Conservation (phyloP, 164 flowering plant species). For the Vitis labrusca region DNA sequence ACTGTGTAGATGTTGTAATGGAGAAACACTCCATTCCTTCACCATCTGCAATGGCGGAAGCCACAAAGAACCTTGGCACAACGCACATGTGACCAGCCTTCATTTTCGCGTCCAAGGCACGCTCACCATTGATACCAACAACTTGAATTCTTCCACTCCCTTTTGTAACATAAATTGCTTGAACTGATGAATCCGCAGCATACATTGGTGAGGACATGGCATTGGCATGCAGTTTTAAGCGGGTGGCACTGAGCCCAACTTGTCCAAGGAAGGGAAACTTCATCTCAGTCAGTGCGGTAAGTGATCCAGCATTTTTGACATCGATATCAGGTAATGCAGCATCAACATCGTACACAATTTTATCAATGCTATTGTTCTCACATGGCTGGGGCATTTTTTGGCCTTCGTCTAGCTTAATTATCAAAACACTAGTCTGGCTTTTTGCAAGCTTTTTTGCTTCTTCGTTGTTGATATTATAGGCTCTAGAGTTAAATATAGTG, state of each 20-base stretch:
- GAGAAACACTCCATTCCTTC: conserved; percentile 39
- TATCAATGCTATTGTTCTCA: neutral
- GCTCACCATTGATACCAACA: conserved; percentile 27
- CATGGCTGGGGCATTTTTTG: conserved; percentile 15
- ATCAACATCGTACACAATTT: conserved; percentile 9
- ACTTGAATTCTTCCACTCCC: conserved; percentile 33
- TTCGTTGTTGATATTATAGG: conserved; percentile 6
- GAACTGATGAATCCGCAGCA: conserved; percentile 14
- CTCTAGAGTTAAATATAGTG: conserved; percentile 12
- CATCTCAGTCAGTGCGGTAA: conserved; percentile 7
- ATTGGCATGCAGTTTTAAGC: conserved; percentile 20
- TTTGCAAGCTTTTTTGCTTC: conserved; percentile 18
- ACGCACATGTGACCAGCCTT: conserved; percentile 26
- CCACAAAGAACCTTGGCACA: conserved; percentile 37
- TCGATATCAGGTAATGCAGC: conserved; percentile 5
- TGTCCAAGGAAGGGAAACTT: conserved; percentile 21
- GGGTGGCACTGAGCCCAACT: conserved; percentile 23
- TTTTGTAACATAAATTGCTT: conserved; percentile 23
- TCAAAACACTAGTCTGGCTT: conserved; percentile 19
- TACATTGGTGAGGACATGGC: conserved; percentile 20
- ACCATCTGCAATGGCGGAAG: conserved; percentile 20
- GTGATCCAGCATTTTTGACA: conserved; percentile 8
- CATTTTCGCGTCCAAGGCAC: conserved; percentile 19
- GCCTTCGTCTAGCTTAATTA: conserved; percentile 25
- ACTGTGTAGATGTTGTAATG: conserved; percentile 26